Evolutionary conservation across 1,284 basidiomycete genomes (phyloP).

Genomic region (Ceratobasidium sp.): DNA sequence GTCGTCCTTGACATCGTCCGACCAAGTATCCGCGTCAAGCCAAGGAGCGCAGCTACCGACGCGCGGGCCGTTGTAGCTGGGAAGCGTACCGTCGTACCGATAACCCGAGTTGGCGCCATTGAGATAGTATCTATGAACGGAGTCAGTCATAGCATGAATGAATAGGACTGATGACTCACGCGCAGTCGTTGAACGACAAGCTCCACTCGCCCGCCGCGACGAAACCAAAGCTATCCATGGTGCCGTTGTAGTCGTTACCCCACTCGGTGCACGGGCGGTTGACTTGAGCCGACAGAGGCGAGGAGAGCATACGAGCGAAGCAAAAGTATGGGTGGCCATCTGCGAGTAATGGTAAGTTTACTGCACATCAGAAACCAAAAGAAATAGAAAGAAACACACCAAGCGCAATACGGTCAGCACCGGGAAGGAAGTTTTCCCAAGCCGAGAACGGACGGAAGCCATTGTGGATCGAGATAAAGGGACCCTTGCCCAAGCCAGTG

Average conservation of each 20-base stretch:
- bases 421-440: slow-evolving; percentile 74
- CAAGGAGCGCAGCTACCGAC: slow-evolving; percentile 60
- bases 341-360: not conserved
- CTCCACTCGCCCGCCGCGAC: slow-evolving; percentile 83
- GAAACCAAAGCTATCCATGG: slow-evolving; percentile 69
- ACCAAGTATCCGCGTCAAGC: slow-evolving; percentile 75
- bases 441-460: slow-evolving; percentile 53
- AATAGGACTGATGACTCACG: slow-evolving; percentile 46
- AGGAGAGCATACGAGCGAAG: slow-evolving; percentile 61
- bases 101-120: slow-evolving; percentile 61
- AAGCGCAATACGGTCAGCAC: slow-evolving; percentile 79
- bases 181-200: slow-evolving; percentile 84
- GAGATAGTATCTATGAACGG: slow-evolving; percentile 48
- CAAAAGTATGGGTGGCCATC: slow-evolving; percentile 81
- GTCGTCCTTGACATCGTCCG: slow-evolving; percentile 62
- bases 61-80: slow-evolving; percentile 43
- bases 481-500: slow-evolving; percentile 57
- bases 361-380: too few species aligned
- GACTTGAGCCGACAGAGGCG: slow-evolving; percentile 50
- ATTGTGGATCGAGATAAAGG: slow-evolving; percentile 57
- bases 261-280: slow-evolving; percentile 74
- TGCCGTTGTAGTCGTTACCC: slow-evolving; percentile 59
- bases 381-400: slow-evolving; percentile 47
- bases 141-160: slow-evolving; percentile 43
- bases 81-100: slow-evolving; percentile 53